Conservation (phyloP, 805 yeast genomes). For the Candida xyloterini region DNA sequence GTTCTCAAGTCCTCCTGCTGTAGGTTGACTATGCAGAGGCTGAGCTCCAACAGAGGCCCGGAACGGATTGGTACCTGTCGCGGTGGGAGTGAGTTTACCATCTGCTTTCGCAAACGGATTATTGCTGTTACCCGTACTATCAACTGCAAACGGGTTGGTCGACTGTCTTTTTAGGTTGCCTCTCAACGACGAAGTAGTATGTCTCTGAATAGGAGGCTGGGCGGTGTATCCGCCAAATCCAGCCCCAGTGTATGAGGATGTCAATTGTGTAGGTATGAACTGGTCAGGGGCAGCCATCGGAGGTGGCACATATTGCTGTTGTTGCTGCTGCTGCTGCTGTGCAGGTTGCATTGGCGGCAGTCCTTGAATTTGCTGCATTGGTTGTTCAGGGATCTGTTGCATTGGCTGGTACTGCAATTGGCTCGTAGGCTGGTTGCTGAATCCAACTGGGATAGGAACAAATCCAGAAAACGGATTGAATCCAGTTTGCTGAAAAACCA, state of each 20-base stretch:
- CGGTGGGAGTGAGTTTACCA: constrained; percentile 11
- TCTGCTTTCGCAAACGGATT: constrained; percentile 28
- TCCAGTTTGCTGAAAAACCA: constrained; percentile 28
- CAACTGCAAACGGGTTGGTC: constrained; percentile 31
- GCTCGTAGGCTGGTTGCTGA: neutral
- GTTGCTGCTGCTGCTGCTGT: constrained; percentile 11
- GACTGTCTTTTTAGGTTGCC: constrained; percentile 25
- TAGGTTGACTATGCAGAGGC: constrained; percentile 46
- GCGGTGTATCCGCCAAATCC: constrained; percentile 55
- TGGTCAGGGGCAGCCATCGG: constrained; percentile 14
- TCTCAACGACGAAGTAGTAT: constrained; percentile 15
- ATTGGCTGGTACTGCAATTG: constrained; percentile 6
- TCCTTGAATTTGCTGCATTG: constrained; percentile 11
- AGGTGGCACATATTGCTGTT: constrained; percentile 14
- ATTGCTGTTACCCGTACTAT: constrained; percentile 8
- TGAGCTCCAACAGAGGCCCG: constrained; percentile 28
- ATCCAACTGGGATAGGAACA: constrained; percentile 7
- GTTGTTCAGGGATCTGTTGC: too few species aligned
- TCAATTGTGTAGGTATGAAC: constrained; percentile 6
- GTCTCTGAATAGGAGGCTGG: constrained; percentile 25
- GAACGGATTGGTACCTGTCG: constrained; percentile 64
- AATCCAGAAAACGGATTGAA: constrained; percentile 27
- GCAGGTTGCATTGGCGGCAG: neutral
- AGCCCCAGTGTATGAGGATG: constrained; percentile 41
- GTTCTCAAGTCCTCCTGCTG: constrained; percentile 72